Conservation (phyloP, 2,329 filamentous ascomycete species). For the Arthrobotrys sphaeroides region DNA sequence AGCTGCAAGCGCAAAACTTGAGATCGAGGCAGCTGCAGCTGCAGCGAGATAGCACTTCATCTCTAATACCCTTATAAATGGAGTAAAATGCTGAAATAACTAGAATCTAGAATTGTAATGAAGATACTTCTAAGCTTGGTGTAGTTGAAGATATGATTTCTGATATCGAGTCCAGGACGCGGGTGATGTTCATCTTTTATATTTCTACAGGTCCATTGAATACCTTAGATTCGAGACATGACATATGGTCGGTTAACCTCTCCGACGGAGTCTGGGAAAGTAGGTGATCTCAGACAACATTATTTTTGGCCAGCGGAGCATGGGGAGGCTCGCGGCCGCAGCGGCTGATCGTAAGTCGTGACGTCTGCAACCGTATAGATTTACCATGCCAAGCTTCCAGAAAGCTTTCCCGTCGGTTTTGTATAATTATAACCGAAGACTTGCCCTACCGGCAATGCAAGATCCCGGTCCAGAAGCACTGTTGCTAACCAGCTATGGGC, state of each 20-base stretch:
- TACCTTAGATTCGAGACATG: too few species aligned
- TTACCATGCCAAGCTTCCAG: neutral
- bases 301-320: neutral
- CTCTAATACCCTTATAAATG: neutral
- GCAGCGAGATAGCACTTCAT: slow-evolving; percentile 25
- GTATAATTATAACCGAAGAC: neutral
- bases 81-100: neutral
- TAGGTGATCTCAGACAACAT: neutral
- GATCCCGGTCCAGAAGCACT: neutral
- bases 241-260: too few species aligned
- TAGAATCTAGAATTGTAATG: neutral
- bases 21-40: slow-evolving; percentile 11
- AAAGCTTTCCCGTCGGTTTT: neutral
- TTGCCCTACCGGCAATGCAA: neutral
- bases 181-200: neutral
- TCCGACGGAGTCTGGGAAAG: neutral
- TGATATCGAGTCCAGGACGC: too few species aligned
- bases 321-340: slow-evolving; percentile 18
- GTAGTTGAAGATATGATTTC: too few species aligned
- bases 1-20: slow-evolving; percentile 9
- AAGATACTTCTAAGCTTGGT: too few species aligned
- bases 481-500: too few species aligned
- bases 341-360: slow-evolving; percentile 33
- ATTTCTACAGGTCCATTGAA: neutral
- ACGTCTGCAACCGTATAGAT: slow-evolving; percentile 9